Evolutionary conservation across 805 yeast species (phyloP).

Genomic region (Candida sphagnicola): DNA sequence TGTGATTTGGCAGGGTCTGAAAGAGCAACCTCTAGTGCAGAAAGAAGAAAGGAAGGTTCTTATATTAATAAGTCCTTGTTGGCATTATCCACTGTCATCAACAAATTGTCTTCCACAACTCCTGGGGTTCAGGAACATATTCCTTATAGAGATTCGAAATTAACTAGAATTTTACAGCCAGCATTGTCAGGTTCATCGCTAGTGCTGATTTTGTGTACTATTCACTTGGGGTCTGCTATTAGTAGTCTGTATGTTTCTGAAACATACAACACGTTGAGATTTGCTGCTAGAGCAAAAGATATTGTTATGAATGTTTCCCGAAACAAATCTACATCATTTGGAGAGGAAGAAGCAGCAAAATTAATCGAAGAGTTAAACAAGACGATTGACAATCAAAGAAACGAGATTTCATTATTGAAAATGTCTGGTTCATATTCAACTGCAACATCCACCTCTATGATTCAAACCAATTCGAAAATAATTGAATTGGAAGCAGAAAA

Average conservation of each 20-base stretch:
- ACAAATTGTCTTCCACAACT: conserved; percentile 55
- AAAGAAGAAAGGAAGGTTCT: conserved; percentile 90
- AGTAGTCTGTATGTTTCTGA: conserved; percentile 58
- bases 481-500: conserved; percentile 55
- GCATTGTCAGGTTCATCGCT: conserved; percentile 85
- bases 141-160: conserved; percentile 90
- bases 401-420: conserved; percentile 44
- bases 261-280: conserved; percentile 80
- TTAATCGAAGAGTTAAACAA: conserved; percentile 52
- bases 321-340: conserved; percentile 33
- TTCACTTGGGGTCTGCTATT: conserved; percentile 51
- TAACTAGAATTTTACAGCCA: conserved; percentile 87
- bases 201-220: conserved; percentile 83
- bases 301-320: conserved; percentile 65
- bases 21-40: conserved; percentile 66
- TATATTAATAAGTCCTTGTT: conserved; percentile 86
- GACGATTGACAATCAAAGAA: conserved; percentile 59
- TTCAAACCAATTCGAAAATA: conserved; percentile 7
- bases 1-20: conserved; percentile 99
- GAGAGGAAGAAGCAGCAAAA: conserved; percentile 35
- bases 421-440: conserved; percentile 3
- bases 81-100: conserved; percentile 89
- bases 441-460: neutral
- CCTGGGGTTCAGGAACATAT: conserved; percentile 53
- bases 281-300: conserved; percentile 92